These are phyloP conservation scores for Curvularia sp. DNA, from an alignment of 2,329 filamentous ascomycete species.

Conservation along the genomic window DNA sequence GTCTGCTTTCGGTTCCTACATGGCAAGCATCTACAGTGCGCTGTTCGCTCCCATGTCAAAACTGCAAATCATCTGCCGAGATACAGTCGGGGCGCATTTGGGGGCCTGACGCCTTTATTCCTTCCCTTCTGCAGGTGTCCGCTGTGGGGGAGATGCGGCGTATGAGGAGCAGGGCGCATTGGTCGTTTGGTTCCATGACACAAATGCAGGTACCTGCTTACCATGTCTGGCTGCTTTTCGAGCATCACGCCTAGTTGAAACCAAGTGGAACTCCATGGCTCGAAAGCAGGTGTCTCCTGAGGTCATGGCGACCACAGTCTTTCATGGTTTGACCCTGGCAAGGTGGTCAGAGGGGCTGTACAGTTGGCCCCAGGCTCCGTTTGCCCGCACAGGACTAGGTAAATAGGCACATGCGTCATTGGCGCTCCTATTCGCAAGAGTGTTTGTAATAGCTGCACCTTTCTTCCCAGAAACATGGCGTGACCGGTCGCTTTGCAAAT, in stretches of 20 bases:
- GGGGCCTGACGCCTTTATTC: slow-evolving; percentile 1
- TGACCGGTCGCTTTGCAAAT: slow-evolving; percentile 9
- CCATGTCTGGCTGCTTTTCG: not conserved
- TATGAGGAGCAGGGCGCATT: not conserved
- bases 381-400: slow-evolving; percentile 10
- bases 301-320: not conserved
- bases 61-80: not conserved
- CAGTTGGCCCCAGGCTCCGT: not conserved
- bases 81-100: not conserved
- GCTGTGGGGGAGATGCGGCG: slow-evolving; percentile 5
- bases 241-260: not conserved
- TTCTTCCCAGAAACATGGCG: slow-evolving; percentile 1
- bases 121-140: slow-evolving; percentile 4
- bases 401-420: slow-evolving; percentile 6
- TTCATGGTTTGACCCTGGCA: not conserved
- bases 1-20: not conserved
- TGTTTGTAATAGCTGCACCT: slow-evolving; percentile 8
- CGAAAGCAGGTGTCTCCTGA: not conserved
- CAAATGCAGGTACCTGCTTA: slow-evolving; percentile 4
- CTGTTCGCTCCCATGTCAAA: slow-evolving; percentile 1
- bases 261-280: not conserved
- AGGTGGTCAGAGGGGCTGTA: not conserved
- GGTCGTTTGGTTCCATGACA: not conserved
- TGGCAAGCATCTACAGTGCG: not conserved
- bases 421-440: not conserved